Conservation (phyloP, 176 grass and related monocot genomes). For the Avena eriantha region DNA sequence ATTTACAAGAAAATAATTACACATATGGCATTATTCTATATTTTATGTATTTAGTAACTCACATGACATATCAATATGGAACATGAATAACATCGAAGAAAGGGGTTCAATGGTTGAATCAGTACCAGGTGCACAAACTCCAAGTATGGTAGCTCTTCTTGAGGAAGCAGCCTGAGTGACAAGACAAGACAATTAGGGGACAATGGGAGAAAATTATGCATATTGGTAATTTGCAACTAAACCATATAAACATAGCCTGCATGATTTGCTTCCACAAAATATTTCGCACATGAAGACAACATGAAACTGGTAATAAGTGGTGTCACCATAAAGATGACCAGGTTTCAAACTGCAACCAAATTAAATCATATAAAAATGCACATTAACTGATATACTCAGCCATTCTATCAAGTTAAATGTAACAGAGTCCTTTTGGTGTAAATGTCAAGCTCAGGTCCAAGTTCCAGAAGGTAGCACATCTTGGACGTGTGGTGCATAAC, state of each 20-base stretch:
- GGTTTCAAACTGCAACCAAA: not conserved
- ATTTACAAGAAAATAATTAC: too few species aligned
- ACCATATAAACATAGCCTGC: slow-evolving; percentile 21
- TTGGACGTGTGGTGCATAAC: not conserved
- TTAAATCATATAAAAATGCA: slow-evolving; percentile 1
- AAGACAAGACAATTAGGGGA: slow-evolving; percentile 36
- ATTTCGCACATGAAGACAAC: not conserved
- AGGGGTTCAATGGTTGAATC: not conserved
- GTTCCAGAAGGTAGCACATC: not conserved
- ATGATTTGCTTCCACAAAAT: not conserved
- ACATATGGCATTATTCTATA: too few species aligned
- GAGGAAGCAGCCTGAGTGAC: slow-evolving; percentile 10
- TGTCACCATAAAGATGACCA: slow-evolving; percentile 12
- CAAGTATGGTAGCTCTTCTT: not conserved
- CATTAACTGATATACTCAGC: not conserved
- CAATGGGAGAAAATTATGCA: not conserved
- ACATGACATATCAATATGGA: slow-evolving; percentile 13
- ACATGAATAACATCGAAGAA: slow-evolving; percentile 23
- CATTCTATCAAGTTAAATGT: not conserved
- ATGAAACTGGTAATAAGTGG: slow-evolving; percentile 24
- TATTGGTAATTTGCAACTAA: slow-evolving; percentile 26
- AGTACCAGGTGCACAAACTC: slow-evolving; percentile 15
- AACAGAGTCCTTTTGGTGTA: not conserved
- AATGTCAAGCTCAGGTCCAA: not conserved
- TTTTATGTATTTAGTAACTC: slow-evolving; percentile 2